phyloP scores from a whole-genome alignment of 2,329 filamentous ascomycete species.

The Penicillium sp. region DNA sequence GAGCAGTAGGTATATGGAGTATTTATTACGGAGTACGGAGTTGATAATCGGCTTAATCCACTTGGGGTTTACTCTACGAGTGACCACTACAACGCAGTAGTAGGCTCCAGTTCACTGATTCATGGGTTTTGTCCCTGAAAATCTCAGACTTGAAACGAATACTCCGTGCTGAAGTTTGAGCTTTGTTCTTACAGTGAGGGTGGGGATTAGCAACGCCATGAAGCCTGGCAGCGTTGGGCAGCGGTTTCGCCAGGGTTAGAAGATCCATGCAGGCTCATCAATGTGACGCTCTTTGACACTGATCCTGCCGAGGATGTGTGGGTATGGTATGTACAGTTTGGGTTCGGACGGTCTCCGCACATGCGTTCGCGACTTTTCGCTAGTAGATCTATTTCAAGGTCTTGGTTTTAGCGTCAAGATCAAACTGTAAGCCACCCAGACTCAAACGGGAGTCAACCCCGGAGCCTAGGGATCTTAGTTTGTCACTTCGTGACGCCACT shows the following conservation, averaged over 20 bases:
- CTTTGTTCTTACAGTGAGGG: not conserved
- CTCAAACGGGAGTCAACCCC: constrained; percentile 13
- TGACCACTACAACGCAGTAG: too few relatives aligned
- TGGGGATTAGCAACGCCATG: not conserved
- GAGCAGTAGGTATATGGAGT: too few relatives aligned
- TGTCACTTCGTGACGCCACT: constrained; percentile 10
- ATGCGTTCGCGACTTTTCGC: constrained; percentile 2
- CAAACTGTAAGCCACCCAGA: constrained; percentile 1
- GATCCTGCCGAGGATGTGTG: not conserved
- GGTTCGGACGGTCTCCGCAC: constrained; percentile 10
- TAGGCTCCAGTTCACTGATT: too few relatives aligned
- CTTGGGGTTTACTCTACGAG: too few relatives aligned
- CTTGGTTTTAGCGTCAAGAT: not conserved
- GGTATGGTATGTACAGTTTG: not conserved
- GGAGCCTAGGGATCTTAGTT: constrained; percentile 6
- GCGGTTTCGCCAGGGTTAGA: constrained; percentile 8
- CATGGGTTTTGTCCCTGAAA: too few relatives aligned
- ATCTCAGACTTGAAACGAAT: not conserved
- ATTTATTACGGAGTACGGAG: too few relatives aligned
- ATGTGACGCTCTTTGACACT: constrained; percentile 14
- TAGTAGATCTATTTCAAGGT: constrained; percentile 6
- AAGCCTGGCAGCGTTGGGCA: not conserved
- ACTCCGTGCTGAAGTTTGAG: not conserved
- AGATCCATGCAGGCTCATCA: constrained; percentile 11
- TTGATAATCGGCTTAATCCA: too few relatives aligned